Conservation (phyloP, 257 asterid species). For the Solanum okadae region DNA sequence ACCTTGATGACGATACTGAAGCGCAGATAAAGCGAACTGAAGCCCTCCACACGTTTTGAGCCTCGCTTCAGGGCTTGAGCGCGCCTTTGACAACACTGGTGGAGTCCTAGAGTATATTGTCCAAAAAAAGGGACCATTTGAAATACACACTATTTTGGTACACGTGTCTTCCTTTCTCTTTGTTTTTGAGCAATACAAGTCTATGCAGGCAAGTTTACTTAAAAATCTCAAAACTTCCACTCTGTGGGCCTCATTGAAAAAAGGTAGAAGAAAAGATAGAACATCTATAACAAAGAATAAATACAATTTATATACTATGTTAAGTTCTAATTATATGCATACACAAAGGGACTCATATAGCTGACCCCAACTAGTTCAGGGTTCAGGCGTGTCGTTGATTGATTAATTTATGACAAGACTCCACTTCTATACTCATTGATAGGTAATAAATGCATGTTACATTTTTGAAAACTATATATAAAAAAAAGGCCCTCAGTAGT, state of each 20-base stretch:
- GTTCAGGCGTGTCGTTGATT: not conserved
- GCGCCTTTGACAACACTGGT: not conserved
- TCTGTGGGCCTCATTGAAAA: not conserved
- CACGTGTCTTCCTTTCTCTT: not conserved
- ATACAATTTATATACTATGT: not conserved
- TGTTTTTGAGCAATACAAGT: not conserved
- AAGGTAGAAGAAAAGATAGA: not conserved
- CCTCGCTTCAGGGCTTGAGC: not conserved
- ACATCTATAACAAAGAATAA: not conserved
- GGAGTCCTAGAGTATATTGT: not conserved
- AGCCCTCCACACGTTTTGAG: not conserved
- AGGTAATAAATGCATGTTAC: not conserved
- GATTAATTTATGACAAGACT: not conserved
- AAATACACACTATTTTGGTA: not conserved
- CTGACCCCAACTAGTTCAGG: not conserved
- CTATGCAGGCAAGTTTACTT: not conserved
- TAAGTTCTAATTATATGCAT: not conserved
- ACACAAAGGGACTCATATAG: not conserved
- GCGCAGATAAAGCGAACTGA: not conserved
- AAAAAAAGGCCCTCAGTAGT: not conserved
- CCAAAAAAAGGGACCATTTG: not conserved
- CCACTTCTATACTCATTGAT: not conserved
- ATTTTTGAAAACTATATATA: not conserved
- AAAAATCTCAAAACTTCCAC: not conserved
- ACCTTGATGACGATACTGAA: not conserved